phyloP scores from a whole-genome alignment of 805 yeast species.

The Candida alai region DNA sequence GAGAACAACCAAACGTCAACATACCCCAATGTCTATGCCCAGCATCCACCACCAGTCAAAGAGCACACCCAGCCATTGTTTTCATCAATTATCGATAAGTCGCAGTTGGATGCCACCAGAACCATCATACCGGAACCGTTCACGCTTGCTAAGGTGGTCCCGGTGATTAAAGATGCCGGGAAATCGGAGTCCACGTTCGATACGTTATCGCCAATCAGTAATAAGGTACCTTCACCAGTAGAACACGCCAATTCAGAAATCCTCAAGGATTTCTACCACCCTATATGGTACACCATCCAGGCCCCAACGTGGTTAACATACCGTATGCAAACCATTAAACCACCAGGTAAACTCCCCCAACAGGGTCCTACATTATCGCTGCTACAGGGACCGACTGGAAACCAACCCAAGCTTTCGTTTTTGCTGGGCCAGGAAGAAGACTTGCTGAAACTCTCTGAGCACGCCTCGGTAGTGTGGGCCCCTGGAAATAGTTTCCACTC shows the following conservation, averaged over 20 bases:
- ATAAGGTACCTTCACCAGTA: conserved; percentile 31
- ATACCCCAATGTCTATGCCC: conserved; percentile 34
- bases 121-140: conserved; percentile 66
- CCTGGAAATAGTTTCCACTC: conserved; percentile 21
- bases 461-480: conserved; percentile 8
- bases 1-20: conserved; percentile 22
- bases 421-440: conserved; percentile 11
- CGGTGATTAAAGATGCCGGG: conserved; percentile 29
- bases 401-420: conserved; percentile 11
- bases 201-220: conserved; percentile 25
- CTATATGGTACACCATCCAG: conserved; percentile 42
- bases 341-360: conserved; percentile 14
- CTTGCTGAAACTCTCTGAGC: conserved; percentile 2
- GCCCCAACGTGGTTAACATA: conserved; percentile 42
- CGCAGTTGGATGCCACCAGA: conserved; percentile 72
- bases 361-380: conserved; percentile 5
- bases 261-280: conserved; percentile 40
- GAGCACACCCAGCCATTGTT: conserved; percentile 73
- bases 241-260: conserved; percentile 30
- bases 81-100: conserved; percentile 65
- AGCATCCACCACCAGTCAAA: conserved; percentile 26
- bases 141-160: conserved; percentile 62
- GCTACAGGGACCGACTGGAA: conserved; percentile 11
- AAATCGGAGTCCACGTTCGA: conserved; percentile 25
- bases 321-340: conserved; percentile 18